These are phyloP conservation scores for Bryoglossum gracile DNA, from an alignment of 495 filamentous ascomycete genomes.

Conservation along the genomic window DNA sequence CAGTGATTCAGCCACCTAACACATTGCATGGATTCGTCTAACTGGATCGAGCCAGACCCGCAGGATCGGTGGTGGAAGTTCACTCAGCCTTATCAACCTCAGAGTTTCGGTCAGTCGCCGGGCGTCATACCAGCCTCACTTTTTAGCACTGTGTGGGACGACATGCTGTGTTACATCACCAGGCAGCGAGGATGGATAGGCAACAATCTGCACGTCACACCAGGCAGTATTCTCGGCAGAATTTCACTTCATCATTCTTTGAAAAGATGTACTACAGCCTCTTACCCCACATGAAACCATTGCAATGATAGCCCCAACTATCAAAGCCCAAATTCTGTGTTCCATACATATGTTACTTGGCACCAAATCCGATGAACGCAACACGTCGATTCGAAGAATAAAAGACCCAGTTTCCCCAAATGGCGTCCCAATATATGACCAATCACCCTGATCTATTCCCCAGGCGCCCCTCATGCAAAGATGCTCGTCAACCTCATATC, in stretches of 20 bases:
- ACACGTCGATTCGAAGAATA: not conserved
- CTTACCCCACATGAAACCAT: not conserved
- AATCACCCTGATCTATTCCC: not conserved
- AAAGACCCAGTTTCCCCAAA: not conserved
- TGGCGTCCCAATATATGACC: not conserved
- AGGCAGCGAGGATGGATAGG: conserved; percentile 1
- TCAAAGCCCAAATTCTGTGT: too few relatives aligned
- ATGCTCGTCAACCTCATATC: not conserved
- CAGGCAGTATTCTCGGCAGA: not conserved
- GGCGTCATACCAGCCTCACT: not conserved
- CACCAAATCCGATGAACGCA: not conserved
- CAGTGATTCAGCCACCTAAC: not conserved
- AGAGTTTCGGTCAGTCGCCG: not conserved
- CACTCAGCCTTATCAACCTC: not conserved
- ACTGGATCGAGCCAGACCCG: not conserved
- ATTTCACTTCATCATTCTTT: not conserved
- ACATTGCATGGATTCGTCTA: not conserved
- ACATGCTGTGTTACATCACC: not conserved
- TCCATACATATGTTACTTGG: not conserved
- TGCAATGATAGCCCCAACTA: too few relatives aligned
- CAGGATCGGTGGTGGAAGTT: not conserved
- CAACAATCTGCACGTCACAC: not conserved
- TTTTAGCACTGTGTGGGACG: not conserved
- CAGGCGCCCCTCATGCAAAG: not conserved
- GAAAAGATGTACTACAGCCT: not conserved